Percentiles rank a stretch among this genome's conserved stretches.
Evolutionary conservation across 1,139 yeast genomes (phyloP).

Genomic region (Yamadazyma diddensiae): DNA sequence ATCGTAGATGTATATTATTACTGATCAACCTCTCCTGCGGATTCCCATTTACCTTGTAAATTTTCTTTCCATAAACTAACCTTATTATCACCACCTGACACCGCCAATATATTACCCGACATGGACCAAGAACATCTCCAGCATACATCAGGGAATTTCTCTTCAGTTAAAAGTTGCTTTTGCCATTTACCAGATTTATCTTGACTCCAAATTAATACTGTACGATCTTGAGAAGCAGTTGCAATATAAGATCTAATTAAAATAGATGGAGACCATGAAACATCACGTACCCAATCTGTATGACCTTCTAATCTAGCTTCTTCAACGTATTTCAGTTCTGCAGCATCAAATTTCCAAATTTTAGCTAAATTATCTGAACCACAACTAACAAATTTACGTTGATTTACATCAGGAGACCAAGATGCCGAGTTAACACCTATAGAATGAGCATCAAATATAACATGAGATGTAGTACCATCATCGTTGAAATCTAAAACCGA

Average conservation of each 20-base stretch:
- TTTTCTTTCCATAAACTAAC: slow-evolving; percentile 97
- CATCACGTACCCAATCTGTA: slow-evolving; percentile 97
- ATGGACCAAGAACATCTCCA: slow-evolving; percentile 99
- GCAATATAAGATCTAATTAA: slow-evolving; percentile 88
- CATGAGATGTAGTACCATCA: slow-evolving; percentile 75
- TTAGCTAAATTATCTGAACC: slow-evolving; percentile 94
- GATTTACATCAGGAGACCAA: slow-evolving; percentile 77
- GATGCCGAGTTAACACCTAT: slow-evolving; percentile 93
- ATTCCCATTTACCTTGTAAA: slow-evolving; percentile 91
- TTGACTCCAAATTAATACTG: slow-evolving; percentile 89
- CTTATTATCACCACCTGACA: slow-evolving; percentile 94
- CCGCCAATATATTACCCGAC: slow-evolving; percentile 92
- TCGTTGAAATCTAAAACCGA: slow-evolving; percentile 90
- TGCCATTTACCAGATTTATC: slow-evolving; percentile 75
- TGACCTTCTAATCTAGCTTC: slow-evolving; percentile 87
- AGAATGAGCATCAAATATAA: slow-evolving; percentile 76
- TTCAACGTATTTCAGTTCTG: slow-evolving; percentile 56
- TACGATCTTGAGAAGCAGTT: slow-evolving; percentile 96
- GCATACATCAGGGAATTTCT: slow-evolving; percentile 91
- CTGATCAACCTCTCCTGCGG: slow-evolving; percentile 92
- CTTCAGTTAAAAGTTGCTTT: slow-evolving; percentile 68
- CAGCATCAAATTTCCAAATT: slow-evolving; percentile 75
- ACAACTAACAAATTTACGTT: slow-evolving; percentile 78
- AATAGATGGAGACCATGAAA: slow-evolving; percentile 95
- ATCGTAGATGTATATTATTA: slow-evolving; percentile 25